Evolutionary conservation across 179 eudicot genomes (phyloP), one percentile per base, ranked within the genome.

Genomic region (Actinidia chinensis): DNA sequence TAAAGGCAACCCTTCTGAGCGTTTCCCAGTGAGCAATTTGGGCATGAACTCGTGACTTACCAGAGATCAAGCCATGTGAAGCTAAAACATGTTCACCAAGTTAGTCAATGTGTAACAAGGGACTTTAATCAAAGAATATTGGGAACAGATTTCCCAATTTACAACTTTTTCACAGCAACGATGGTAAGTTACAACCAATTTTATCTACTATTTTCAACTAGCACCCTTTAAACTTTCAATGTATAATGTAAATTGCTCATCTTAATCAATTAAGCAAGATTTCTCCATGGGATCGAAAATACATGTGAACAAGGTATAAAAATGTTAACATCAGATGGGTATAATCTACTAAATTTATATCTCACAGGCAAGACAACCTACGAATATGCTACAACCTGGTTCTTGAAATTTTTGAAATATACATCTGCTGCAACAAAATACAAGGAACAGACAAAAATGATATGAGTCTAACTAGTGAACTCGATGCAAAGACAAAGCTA

Each of bases 11-110:
- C 99, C 83, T 96, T 96, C 86, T 94, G 98, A 82, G 90, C 84
- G 83, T 92, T 94, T 60, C n/a, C 93, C 94, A 71, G 92, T 82
- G 17, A 96, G 92, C 89, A 96, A 80, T 74, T 94, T 96, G 18
- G 98, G 99, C 99, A 96, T 92, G 84, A 96, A 96, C 81, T 94
- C 84, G 79, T 96, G 97, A 75, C 98, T 94, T 71, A 96, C 94
- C 68, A n/a, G n/a, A 96, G 87, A 85, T 94, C 99, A 67, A 96
- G 96, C 99, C 99, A 96, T 14, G 90, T 97, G 82, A 92, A 96
- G 87, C 99, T 96, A 79, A 84, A 82, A 71, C 80, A 82, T 44
- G 22, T 25, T 20, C n/a, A 25, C 72, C 61, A 51, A 66, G 73
- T 87, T 6, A 71, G 69, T 12, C 51, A 73, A 33, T 48, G 55